Evolutionary conservation across 306 rosid genomes (phyloP), one percentile per base, ranked within the genome.

Genomic region (Alnus rubra): DNA sequence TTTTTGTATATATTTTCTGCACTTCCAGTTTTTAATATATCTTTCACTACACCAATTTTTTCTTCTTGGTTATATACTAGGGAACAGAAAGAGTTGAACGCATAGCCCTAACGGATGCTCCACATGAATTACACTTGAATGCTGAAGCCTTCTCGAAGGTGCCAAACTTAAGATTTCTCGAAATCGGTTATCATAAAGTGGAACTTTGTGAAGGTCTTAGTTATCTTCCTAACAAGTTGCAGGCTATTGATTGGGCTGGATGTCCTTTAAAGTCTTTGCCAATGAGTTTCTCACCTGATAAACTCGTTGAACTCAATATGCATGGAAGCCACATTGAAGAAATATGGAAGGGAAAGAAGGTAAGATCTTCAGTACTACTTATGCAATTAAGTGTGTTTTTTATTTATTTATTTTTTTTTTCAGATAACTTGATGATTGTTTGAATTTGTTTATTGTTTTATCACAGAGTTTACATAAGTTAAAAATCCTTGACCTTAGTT

Each of bases 31-130:
- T 49, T 11, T 49, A 49, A 12, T 9, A 13, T 69, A 10, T 1
- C 28, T 23, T 42, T 3, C 3, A 73, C 0, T 68, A 8, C 5
- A 3, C 52, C 4, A 4, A 5, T 2, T 5, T 18, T 42, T 33
- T 56, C 2, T 5, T 35, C 13, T 49, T 49, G 52, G 11, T 49
- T 49, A 23, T 23, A 23, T 23, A 15, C 4, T 67, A 87, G 90
- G 90, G 84, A 13, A 79, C 69, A 19, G 37, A 77, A 74, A 59
- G 47, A 6, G 49, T 82, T 33, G 68, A 49, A 49, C 14, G 52
- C 52, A 49, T 49, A 49, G 52, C 10, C 52, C 4, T 49, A 49
- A 49, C 28, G 28, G 28, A 23, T 23, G 28, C 52, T 49, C 14
- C 14, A 49, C 52, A 10, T 3, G 52, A 49, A 12, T 49, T 49